Base-by-base conservation (phyloP, 177 flowering plant species). In the Vitis hybrid region DNA sequence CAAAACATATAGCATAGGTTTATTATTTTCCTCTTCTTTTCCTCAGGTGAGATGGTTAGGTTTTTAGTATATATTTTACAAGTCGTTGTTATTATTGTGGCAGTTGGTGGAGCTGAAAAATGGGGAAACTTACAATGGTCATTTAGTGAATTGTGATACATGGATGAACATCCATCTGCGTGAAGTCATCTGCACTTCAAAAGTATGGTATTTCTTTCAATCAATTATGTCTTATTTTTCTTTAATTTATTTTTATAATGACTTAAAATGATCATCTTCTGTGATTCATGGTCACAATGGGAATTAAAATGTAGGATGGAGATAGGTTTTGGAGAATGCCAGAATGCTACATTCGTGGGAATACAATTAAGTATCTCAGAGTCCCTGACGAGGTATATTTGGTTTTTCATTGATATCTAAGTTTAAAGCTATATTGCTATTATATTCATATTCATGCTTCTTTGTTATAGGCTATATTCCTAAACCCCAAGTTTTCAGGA, bases 41-140 rank as follows among this genome's bases (percentile, higher is more conserved):
- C 27, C 27, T 24, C 27, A 0, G 27, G 27, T 24, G 27, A 24
- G 27, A 24, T 24, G 27, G 27, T 0, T 24, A 24, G 27, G 46
- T 35, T 6, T 32, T 35, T 35, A 6, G 46, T 35, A 35, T 35
- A 35, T 35, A 35, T 35, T 35, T 35, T 35, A 35, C 6, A 35
- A 35, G 46, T 35, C 6, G 0, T 35, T 35, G 6, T 35, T 6
- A 35, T 35, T 35, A 6, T 24, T 72, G 49, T 71, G n/a, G 67
- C 81, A 91, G 98, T 81, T 94, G 85, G 96, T 94, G 80, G 98
- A 91, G 74, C 82, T 95, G 75, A 95, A 95, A 74, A 93, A 93
- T 81, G 98, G 98, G 46, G 99, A 93, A 78, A 95, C 98, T 12
- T 95, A 95, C 77, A 95, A 91, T 75, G 98, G 97, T 16, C 99